Base-by-base conservation (phyloP, 2,329 filamentous ascomycete species). In the Fusarium transvaalense region DNA sequence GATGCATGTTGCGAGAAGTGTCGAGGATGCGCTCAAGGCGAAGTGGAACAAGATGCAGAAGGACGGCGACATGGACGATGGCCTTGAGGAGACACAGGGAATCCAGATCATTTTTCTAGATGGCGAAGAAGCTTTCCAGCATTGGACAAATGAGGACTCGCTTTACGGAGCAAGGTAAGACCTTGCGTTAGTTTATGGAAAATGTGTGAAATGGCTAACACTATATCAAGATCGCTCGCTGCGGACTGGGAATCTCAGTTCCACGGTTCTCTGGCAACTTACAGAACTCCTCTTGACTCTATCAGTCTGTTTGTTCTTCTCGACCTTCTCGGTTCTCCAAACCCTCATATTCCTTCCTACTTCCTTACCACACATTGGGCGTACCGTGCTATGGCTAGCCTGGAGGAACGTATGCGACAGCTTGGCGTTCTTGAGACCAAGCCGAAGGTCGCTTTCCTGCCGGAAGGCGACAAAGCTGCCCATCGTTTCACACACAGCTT, bases 301-400 rank as follows among this genome's bases (percentile, higher is more conserved):
- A 97, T 98, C 75, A 90, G 90, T 56, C 86, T 98, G 13, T 97
- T 98, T 76, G 85, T 98, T 10, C 88, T 98, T n/a, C 87, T 98
- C 31, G 96, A 98, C 77, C 86, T 98, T 10, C 88, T 98, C 0
- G 96, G 96, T 10, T 82, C 88, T 1, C 80, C 86, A 13, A 79
- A 87, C 41, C 93, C 94, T 0, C 81, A 74, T 1, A 85, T 99
- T 2, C 93, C 93, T 2, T 97, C 93, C 1, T 97, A 95, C 81
- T 97, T 97, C 77, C 85, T 89, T 61, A 91, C 91, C 2, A 97
- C 95, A 0, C 95, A 98, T 77, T 97, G 95, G 95, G 94, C 94
- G 1, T 98, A 98, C 78, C 84, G 88, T 70, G 86, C 87, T 61
- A 88, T 98, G 83, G 91, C 92, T 1, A 80, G 82, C 4, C 81